Base-by-base conservation (phyloP, 139 green algal species). In the Tetradesmus lagerheimii region DNA sequence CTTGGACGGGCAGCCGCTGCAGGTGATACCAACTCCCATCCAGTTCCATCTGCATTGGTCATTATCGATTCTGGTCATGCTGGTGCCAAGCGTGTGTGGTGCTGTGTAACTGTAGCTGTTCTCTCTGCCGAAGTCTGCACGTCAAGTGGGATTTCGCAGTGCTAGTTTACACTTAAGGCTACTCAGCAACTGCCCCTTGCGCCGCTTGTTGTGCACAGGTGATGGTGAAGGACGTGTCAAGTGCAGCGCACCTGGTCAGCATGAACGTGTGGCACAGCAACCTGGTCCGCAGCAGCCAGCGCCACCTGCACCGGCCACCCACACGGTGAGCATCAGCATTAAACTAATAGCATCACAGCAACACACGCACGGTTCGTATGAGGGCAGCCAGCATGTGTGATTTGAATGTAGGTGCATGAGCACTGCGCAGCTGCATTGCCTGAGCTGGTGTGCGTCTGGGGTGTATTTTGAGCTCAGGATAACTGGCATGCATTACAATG, bases 1-100 rank as follows among this genome's bases (percentile, higher is more conserved):
- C 86, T 86, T 95, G 85, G 91, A 93, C 34, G 92, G 93, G 29
- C 93, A 95, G 87, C 93, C 93, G 53, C 91, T 95, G 86, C 93
- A 95, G 93, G 77, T 90, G 53, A 27, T 11, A n/a, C n/a, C n/a
- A n/a, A n/a, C n/a, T n/a, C n/a, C n/a, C n/a, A n/a, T n/a, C n/a
- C n/a, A n/a, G n/a, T n/a, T n/a, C n/a, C n/a, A n/a, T n/a, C n/a
- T n/a, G n/a, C 9, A 0, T 43, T 34, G 9, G 2, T 14, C n/a
- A 14, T 39, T 50, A 11, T 66, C 3, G 27, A 3, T 20, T 14
- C 27, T 12, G 1, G 9, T 4, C 2, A 25, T 38, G 25, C 37
- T 34, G 39, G 27, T 85, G 27, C 43, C 3, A 31, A 41, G 67
- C 4, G n/a, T 1, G n/a, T 39, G n/a, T 37, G 37, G 4, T 82